Evolutionary conservation across 176 grass and related monocot genomes (phyloP).

Genomic region (Areca catechu): DNA sequence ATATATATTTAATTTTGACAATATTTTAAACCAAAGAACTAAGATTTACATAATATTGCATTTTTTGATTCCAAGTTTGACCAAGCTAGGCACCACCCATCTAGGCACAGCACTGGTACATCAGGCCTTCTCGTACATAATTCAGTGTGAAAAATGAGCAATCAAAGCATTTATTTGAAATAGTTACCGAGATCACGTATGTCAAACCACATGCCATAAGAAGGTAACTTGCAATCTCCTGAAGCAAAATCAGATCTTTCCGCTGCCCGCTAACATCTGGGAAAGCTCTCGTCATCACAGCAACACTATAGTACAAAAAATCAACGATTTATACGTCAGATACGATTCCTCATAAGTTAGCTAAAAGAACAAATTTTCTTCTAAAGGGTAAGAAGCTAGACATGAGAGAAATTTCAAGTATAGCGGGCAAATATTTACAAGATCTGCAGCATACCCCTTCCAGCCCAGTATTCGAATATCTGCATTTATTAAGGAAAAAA

Average conservation of each 20-base stretch:
- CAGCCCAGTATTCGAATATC: conserved; percentile 83
- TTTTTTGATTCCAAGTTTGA: too few relatives aligned
- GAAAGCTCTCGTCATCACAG: conserved; percentile 93
- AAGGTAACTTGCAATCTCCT: conserved; percentile 84
- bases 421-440: conserved; percentile 45
- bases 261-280: conserved; percentile 30
- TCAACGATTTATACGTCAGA: background rate
- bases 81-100: too few relatives aligned
- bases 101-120: too few relatives aligned
- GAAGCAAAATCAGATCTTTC: conserved; percentile 61
- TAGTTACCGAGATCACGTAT: conserved; percentile 70
- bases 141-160: background rate
- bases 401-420: too few relatives aligned
- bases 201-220: conserved; percentile 80
- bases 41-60: too few relatives aligned
- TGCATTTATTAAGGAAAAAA: conserved; percentile 16
- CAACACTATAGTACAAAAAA: conserved; percentile 48
- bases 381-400: too few relatives aligned
- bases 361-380: too few relatives aligned
- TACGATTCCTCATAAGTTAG: background rate
- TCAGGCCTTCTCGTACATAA: too few relatives aligned
- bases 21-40: too few relatives aligned
- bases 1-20: too few relatives aligned
- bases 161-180: background rate
- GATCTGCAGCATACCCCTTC: conserved; percentile 89